Conservation (phyloP, 805 yeast genomes). For the Jamesozyma rosinii region DNA sequence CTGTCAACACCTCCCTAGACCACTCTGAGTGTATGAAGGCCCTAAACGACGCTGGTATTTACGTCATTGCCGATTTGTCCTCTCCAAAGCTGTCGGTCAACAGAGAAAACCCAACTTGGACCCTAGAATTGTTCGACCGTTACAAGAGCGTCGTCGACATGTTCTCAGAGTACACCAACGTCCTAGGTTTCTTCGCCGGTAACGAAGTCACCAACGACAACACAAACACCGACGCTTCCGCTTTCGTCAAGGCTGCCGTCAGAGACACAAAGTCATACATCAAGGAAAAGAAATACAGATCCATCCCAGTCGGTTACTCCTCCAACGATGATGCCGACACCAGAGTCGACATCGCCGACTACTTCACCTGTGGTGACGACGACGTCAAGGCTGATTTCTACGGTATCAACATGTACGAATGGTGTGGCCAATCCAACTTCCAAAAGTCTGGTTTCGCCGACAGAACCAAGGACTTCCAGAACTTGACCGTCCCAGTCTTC, state of each 20-base stretch:
- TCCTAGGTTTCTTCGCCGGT: constrained; percentile 79
- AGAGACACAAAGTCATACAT: constrained; percentile 71
- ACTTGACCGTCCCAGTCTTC: constrained; percentile 63
- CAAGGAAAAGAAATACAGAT: constrained; percentile 48
- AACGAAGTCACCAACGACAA: constrained; percentile 68
- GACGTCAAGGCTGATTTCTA: constrained; percentile 67
- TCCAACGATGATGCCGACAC: constrained; percentile 66
- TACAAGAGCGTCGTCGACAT: constrained; percentile 61
- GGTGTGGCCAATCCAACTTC: constrained; percentile 68
- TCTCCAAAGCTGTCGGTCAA: constrained; percentile 56
- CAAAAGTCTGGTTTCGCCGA: constrained; percentile 52
- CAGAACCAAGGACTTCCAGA: constrained; percentile 54
- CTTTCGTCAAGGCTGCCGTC: constrained; percentile 74
- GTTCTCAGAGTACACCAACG: constrained; percentile 60
- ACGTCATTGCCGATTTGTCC: constrained; percentile 70
- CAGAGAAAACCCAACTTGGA: constrained; percentile 58
- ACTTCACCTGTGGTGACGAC: constrained; percentile 64
- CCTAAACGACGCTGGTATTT: constrained; percentile 66
- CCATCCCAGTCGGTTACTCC: constrained; percentile 74
- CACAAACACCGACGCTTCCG: constrained; percentile 63
- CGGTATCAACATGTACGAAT: constrained; percentile 83
- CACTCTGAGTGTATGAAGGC: constrained; percentile 61
- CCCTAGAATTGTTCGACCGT: constrained; percentile 50
- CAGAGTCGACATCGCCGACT: constrained; percentile 61
- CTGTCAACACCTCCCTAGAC: constrained; percentile 53